A percentile compares a stretch with the other conserved stretches of the same genome.
Conservation (phyloP, 2,329 filamentous ascomycete genomes). For the Aspergillus sp. region DNA sequence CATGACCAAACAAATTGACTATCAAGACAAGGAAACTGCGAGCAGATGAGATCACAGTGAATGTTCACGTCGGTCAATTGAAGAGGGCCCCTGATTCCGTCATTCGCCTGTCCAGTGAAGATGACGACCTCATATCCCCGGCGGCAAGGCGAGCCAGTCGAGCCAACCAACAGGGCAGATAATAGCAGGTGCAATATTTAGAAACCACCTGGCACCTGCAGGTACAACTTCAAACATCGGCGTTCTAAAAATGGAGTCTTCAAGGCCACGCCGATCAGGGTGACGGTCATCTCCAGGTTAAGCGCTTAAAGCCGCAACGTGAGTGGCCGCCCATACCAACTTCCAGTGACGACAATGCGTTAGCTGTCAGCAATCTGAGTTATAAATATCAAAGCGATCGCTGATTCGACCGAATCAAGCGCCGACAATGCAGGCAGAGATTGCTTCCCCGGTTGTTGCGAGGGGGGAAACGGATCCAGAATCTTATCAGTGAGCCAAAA, state of each 20-base stretch:
- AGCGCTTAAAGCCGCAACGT: background rate
- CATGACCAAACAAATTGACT: too few relatives aligned
- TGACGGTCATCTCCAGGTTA: background rate
- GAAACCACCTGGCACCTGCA: background rate
- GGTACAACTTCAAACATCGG: background rate
- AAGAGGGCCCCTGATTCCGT: too few relatives aligned
- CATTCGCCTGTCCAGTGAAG: too few relatives aligned
- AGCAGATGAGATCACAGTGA: too few relatives aligned
- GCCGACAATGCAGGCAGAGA: background rate
- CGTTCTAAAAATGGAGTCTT: slow-evolving; percentile 10
- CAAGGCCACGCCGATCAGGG: background rate
- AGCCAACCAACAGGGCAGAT: too few relatives aligned
- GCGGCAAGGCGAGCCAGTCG: too few relatives aligned
- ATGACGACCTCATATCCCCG: too few relatives aligned
- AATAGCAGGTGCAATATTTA: background rate
- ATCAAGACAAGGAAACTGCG: too few relatives aligned
- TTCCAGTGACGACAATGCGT: background rate
- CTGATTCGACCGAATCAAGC: background rate
- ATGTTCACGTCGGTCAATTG: too few relatives aligned
- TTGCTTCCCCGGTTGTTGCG: background rate
- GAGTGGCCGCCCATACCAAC: background rate
- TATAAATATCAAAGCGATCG: background rate
- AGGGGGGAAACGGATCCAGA: background rate
- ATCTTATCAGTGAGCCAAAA: background rate
- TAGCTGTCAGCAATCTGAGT: background rate